Base-by-base conservation (phyloP, 179 eudicot species). In the Pouteria campechiana region DNA sequence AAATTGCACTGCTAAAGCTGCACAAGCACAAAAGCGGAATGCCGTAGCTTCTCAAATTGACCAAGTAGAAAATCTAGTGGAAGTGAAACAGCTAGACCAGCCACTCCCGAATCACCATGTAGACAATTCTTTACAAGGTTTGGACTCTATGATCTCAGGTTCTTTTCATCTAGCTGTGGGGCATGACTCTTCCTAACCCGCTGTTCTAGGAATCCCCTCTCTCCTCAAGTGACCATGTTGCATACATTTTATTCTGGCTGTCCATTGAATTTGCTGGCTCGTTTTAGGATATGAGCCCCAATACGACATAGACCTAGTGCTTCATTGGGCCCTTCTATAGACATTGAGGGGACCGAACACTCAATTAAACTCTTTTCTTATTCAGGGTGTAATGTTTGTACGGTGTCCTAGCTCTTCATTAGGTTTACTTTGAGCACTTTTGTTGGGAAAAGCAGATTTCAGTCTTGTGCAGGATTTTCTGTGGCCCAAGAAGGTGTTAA, bases 1-100 rank as follows among this genome's bases (percentile, higher is more conserved):
- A 45, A 81, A 67, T 73, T 76, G 93, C 41, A 48, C 86, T 15
- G 86, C 60, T 28, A 89, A 78, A 74, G 79, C 75, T 64, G 95
- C 72, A 44, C 73, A 57, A 60, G 49, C 59, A 29, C 80, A 72
- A 50, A 79, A 72, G 66, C 59, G 76, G 62, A 62, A 51, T 33
- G 44, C 41, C 28, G 12, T 52, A 33, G 33, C 64, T 41, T 54
- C 76, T 55, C 87, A 72, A 25, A 55, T 54, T 22, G 78, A 63
- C 52, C 75, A 54, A 44, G 48, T 51, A n/a, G 93, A 78, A 46
- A 60, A 54, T 56, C 18, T 44, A 38, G 49, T 65, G 12, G 95
- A 90, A 31, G 73, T 67, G 54, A 74, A 70, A 51, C 42, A 52
- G 17, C 28, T 52, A 16, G 90, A 81, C 19, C 51, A 60, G 46